Evolutionary conservation across 129 eudicot species (phyloP), one percentile per base, ranked within the genome.

Genomic region (Flaveria sonorensis): DNA sequence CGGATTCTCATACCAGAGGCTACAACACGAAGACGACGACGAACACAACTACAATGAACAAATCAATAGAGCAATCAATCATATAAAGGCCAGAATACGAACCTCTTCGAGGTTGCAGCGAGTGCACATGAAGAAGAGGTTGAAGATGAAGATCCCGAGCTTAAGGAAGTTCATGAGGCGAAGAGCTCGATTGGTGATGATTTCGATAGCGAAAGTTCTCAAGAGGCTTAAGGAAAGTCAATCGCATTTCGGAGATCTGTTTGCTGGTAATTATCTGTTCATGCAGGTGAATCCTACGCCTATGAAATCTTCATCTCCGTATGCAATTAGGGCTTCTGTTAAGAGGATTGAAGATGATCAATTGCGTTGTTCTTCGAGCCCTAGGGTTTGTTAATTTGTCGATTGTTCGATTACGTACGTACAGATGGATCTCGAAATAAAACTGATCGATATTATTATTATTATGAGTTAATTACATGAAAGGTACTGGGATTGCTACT

Each of bases 241-340:
- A 71, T 55, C 87, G 7, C 98, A 89, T 78, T 89, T 89, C 66
- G 98, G 96, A 16, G 96, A 92, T 81, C 80, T 92, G 42, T 92
- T 92, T 81, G 96, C 96, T 47, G 98, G 98, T 53, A 92, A 89
- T 71, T 92, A 92, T 80, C 61, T 92, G 73, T 86, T 92, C 82
- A 83, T 90, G 98, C 98, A 92, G 83, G 94, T 92, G 15, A 83
- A 86, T 78, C 98, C 98, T 19, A 48, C 87, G 45, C 81, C 96
- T 42, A 45, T 88, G 52, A 87, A 86, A 68, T 59, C 79, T 24
- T 43, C 74, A n/a, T 80, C 83, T 40, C 75, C 79, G 4, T 73
- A 40, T 7, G 75, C 62, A 12, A 53, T 73, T 80, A 64, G 20
- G 60, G 83, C 75, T 24, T 15, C 83, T 43, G 23, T 73, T 73